These are phyloP conservation scores for Saxophila tyrrhenica DNA, from an alignment of 495 filamentous ascomycete species.

Conservation along the genomic window DNA sequence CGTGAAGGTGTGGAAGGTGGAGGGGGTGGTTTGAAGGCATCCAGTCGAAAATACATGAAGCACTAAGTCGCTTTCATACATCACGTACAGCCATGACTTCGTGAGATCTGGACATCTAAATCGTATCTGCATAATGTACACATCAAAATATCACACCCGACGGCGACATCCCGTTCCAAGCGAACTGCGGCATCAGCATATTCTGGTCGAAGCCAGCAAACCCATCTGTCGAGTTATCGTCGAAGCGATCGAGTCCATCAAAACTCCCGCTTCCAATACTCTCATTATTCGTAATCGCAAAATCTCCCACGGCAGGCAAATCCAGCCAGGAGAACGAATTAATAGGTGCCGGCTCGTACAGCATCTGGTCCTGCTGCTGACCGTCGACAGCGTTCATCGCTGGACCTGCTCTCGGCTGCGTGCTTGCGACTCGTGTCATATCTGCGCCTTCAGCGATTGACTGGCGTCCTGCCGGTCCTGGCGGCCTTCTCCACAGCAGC, in stretches of 20 bases:
- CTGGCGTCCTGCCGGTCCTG: not conserved
- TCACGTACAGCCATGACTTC: no score
- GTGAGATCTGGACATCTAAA: no score
- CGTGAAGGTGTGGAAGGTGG: conserved; percentile 79
- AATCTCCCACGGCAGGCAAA: conserved; percentile 15
- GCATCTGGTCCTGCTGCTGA: not conserved
- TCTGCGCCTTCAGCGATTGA: conserved; percentile 2
- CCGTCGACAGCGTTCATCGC: not conserved
- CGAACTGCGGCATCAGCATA: conserved; percentile 9
- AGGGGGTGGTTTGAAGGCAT: conserved; percentile 31
- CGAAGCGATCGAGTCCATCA: conserved; percentile 9
- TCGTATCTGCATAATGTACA: no score
- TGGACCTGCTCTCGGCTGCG: conserved; percentile 1
- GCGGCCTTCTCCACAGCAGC: conserved; percentile 16
- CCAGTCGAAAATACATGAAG: no score
- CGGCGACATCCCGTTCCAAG: conserved; percentile 5
- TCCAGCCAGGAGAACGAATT: conserved; percentile 21
- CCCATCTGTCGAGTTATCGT: conserved; percentile 4
- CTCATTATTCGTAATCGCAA: conserved; percentile 17
- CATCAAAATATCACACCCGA: conserved; percentile 13
- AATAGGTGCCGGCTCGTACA: conserved; percentile 11
- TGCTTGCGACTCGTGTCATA: not conserved
- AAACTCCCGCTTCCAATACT: not conserved
- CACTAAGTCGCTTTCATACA: no score
- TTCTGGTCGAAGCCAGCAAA: conserved; percentile 12